These are phyloP conservation scores for Pseudogymnoascus sp. DNA, from an alignment of 2,329 filamentous ascomycete species.

Conservation along the genomic window DNA sequence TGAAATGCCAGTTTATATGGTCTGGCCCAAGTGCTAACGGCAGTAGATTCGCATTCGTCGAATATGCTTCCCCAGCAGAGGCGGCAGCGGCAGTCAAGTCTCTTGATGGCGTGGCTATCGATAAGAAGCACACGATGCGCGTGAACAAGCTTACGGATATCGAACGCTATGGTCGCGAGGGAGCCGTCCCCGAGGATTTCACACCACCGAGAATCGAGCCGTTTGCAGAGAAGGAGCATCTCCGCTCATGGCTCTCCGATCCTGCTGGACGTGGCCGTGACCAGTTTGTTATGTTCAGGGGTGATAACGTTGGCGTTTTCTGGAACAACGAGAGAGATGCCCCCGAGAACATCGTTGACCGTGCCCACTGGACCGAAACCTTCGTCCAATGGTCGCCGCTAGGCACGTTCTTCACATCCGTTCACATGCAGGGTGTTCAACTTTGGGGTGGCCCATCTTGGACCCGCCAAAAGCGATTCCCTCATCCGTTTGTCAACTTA, in stretches of 20 bases:
- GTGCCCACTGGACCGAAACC: constrained; percentile 93
- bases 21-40: constrained; percentile 17
- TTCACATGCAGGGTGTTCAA: constrained; percentile 93
- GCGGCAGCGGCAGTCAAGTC: constrained; percentile 82
- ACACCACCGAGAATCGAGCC: constrained; percentile 69
- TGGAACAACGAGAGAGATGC: constrained; percentile 96
- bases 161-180: constrained; percentile 90
- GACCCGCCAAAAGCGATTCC: constrained; percentile 84
- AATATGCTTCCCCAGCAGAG: constrained; percentile 85
- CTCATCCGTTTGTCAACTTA: constrained; percentile 90
- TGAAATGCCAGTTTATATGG: constrained; percentile 9
- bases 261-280: constrained; percentile 71
- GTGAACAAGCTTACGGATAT: constrained; percentile 99
- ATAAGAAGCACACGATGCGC: constrained; percentile 90
- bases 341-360: constrained; percentile 82
- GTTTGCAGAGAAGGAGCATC: constrained; percentile 86
- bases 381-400: constrained; percentile 97
- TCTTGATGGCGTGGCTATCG: constrained; percentile 77
- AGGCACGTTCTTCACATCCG: constrained; percentile 87
- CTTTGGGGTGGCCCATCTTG: constrained; percentile 90
- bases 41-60: constrained; percentile 85
- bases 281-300: constrained; percentile 90
- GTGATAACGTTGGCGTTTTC: constrained; percentile 85
- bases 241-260: constrained; percentile 88
- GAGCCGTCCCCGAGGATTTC: constrained; percentile 87